Percentiles rank a stretch among this genome's conserved stretches.
These are phyloP conservation scores for Arabidopsis hybrid DNA, from an alignment of 441 rosid species.

Conservation along the genomic window DNA sequence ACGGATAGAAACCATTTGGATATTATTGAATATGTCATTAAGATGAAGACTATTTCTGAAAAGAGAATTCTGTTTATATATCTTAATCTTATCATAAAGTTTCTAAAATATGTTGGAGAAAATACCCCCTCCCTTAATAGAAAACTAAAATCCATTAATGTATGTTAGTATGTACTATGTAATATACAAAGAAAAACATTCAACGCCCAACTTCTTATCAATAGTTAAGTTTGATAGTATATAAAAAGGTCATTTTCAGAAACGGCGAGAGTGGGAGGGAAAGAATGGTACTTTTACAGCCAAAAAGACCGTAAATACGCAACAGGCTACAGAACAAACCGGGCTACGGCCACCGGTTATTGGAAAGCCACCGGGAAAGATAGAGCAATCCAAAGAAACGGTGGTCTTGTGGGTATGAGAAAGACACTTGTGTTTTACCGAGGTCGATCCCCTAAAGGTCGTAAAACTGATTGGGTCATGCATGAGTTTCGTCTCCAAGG, in stretches of 20 bases:
- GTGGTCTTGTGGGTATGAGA: conserved; percentile 84
- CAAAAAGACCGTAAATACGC: conserved; percentile 84
- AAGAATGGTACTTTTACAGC: conserved; percentile 93
- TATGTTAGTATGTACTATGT: too few species aligned
- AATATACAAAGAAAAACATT: background rate
- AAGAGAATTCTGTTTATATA: conserved; percentile 18
- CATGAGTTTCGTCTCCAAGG: conserved; percentile 92
- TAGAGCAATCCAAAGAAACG: conserved; percentile 73
- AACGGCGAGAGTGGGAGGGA: conserved; percentile 86
- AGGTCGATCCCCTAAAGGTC: conserved; percentile 92
- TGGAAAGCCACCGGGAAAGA: conserved; percentile 98
- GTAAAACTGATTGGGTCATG: conserved; percentile 92
- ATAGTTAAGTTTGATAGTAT: conserved; percentile 13
- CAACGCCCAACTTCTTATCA: conserved; percentile 3
- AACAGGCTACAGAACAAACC: conserved; percentile 82
- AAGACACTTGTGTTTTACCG: conserved; percentile 87
- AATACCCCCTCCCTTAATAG: background rate
- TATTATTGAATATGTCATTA: conserved; percentile 26
- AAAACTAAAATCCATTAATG: too few species aligned
- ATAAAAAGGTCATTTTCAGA: conserved; percentile 44
- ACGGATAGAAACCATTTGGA: conserved; percentile 17
- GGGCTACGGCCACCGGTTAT: conserved; percentile 88
- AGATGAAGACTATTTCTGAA: conserved; percentile 32
- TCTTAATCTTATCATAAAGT: conserved; percentile 1
- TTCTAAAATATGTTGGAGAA: background rate